A percentile compares a stretch with the other conserved stretches of the same genome.
Conservation (phyloP, 345 rosid species). For the Ceriops decandra region DNA sequence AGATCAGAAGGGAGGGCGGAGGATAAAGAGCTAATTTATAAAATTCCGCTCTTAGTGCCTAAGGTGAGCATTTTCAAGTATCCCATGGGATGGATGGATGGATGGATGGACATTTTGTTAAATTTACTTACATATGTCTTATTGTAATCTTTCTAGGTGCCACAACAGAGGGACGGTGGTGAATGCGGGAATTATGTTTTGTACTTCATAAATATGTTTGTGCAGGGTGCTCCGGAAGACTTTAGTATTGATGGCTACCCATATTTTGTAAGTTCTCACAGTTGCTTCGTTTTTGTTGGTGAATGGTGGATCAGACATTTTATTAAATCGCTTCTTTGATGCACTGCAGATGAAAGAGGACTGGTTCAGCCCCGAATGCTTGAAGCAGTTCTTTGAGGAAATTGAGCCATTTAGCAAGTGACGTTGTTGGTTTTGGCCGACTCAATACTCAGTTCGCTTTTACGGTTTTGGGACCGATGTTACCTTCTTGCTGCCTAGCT, state of each 20-base stretch:
- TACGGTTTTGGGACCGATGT: too few species aligned
- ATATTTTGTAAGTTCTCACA: constrained; percentile 47
- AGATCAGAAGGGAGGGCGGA: constrained; percentile 51
- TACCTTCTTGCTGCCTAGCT: too few species aligned
- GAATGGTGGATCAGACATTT: neutral
- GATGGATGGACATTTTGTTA: neutral
- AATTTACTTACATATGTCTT: neutral
- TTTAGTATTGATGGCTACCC: constrained; percentile 38
- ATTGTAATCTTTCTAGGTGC: constrained; percentile 41
- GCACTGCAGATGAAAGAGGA: constrained; percentile 49
- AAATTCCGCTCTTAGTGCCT: constrained; percentile 55
- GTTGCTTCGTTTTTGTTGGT: neutral
- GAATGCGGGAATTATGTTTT: constrained; percentile 77
- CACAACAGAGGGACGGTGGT: constrained; percentile 59
- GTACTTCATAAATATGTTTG: constrained; percentile 57
- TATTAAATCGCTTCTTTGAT: neutral
- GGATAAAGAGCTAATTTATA: constrained; percentile 28
- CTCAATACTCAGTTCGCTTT: too few species aligned
- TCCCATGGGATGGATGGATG: too few species aligned
- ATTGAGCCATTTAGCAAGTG: constrained; percentile 8
- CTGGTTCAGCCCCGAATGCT: constrained; percentile 52
- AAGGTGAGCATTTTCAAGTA: constrained; percentile 32
- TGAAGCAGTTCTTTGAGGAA: constrained; percentile 40
- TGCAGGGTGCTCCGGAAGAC: constrained; percentile 46
- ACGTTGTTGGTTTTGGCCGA: neutral